Percentiles rank a stretch among this genome's conserved stretches.
phyloP scores from a whole-genome alignment of 139 green algal species.

The Edaphochlamys debaryana region DNA sequence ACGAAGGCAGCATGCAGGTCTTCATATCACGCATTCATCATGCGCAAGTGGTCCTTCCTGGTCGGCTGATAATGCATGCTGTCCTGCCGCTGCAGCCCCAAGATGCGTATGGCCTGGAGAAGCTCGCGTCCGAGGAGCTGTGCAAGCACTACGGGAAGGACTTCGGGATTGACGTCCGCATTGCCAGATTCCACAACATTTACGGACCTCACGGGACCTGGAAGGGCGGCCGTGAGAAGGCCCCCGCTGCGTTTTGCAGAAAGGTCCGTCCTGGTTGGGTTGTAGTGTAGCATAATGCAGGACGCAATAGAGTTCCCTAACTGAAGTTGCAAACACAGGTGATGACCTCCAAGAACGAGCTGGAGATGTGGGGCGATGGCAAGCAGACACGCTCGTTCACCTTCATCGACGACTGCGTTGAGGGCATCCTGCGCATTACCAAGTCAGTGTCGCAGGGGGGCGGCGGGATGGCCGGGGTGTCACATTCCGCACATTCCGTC shows the following conservation, averaged over 20 bases:
- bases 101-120: constrained; percentile 99
- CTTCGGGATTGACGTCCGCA: constrained; percentile 95
- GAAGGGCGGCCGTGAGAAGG: constrained; percentile 99
- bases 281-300: no score
- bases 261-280: no score
- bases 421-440: constrained; percentile 98
- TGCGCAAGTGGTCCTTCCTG: no score
- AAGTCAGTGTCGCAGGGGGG: no score
- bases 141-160: constrained; percentile 98
- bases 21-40: no score
- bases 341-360: constrained; percentile 82
- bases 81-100: no score
- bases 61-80: no score
- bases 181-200: constrained; percentile 87
- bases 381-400: constrained; percentile 99
- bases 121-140: constrained; percentile 97
- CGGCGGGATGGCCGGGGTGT: no score
- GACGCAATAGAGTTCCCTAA: no score
- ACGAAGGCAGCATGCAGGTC: no score
- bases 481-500: no score
- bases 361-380: constrained; percentile 99
- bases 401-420: constrained; percentile 99
- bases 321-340: no score
- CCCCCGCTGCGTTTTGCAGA: constrained; percentile 96
- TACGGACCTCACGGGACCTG: constrained; percentile 97